Percentiles rank a stretch among this genome's conserved stretches.
Conservation (phyloP, 176 grass and related monocot species). For the Bolboschoenus planiculmis region DNA sequence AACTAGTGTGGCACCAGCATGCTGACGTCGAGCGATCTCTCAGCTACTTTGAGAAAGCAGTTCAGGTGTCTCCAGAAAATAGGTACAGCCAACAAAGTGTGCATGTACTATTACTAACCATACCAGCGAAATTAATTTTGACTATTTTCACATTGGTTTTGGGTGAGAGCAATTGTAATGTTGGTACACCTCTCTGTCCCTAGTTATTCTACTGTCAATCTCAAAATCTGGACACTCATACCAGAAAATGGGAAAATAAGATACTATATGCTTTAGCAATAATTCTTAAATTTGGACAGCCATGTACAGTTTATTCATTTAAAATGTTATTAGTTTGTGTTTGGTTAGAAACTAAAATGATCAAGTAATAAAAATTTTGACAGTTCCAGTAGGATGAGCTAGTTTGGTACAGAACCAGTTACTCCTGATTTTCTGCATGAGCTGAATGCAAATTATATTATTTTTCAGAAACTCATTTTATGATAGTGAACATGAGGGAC, state of each 20-base stretch:
- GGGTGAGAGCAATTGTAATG: background rate
- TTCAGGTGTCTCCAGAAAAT: slow-evolving; percentile 50
- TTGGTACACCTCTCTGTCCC: background rate
- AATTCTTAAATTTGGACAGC: background rate
- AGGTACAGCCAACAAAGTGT: slow-evolving; percentile 18
- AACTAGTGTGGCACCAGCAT: slow-evolving; percentile 68
- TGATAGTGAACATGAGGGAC: background rate
- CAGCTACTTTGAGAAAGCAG: slow-evolving; percentile 63
- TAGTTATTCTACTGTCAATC: background rate
- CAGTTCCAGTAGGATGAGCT: background rate
- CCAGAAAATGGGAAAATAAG: background rate
- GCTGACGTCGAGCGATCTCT: slow-evolving; percentile 53
- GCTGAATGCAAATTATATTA: background rate
- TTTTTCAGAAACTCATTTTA: background rate
- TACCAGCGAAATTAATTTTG: background rate
- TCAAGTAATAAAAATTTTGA: background rate
- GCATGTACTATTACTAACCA: background rate
- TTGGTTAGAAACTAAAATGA: background rate
- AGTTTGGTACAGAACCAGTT: background rate
- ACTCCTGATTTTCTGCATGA: background rate
- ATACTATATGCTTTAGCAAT: background rate
- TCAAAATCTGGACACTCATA: background rate
- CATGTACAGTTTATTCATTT: background rate
- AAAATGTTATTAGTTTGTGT: background rate
- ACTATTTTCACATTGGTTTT: background rate